Base-by-base conservation (phyloP, 768 basidiomycete genomes). In the Tephrocybe sp. region DNA sequence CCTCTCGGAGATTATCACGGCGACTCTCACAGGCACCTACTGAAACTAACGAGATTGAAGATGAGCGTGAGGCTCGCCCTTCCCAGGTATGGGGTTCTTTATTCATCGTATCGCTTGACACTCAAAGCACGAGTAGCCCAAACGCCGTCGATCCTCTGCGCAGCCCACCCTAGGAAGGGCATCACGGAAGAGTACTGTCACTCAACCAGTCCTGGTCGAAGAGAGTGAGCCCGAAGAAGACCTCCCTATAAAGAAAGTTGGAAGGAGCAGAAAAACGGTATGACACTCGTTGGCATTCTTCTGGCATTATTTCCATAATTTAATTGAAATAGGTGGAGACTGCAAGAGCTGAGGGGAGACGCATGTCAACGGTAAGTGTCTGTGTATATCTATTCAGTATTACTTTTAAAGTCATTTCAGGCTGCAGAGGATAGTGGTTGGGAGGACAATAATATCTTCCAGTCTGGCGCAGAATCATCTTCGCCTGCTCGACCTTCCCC, bases 401-500 rank as follows among this genome's bases (percentile, higher is more conserved):
- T 41, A 5, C 11, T 41, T 45, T 26, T 49, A 52, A 39, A 13
- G 32, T 43, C 38, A 48, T 49, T 51, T 20, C 45, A 53, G 54
- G 47, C 54, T 16, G 70, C 64, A 22, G 85, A 88, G 34, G 88
- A 89, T 47, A 91, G 89, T 59, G 89, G 88, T 31, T 92, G 90
- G 89, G 90, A 92, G 61, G 90, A 92, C 57, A 91, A 90, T 61
- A 92, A 93, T 56, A 82, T 91, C 23, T 93, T 93, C 65, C 90
- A 93, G 62, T 91, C 89, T 8, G 90, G 89, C n/a, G 85, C 86
- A 4, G 90, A 92, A 59, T 87, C 86, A n/a, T 89, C 89, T 6
- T 91, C 89, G 12, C 89, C 90, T 31, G 67, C 64, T 9, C 84
- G 84, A 14, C 82, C 85, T 32, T 79, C 84, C 5, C 85, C 84